These are phyloP conservation scores for Fusarium sp. DNA, from an alignment of 2,329 filamentous ascomycete species.

Conservation along the genomic window DNA sequence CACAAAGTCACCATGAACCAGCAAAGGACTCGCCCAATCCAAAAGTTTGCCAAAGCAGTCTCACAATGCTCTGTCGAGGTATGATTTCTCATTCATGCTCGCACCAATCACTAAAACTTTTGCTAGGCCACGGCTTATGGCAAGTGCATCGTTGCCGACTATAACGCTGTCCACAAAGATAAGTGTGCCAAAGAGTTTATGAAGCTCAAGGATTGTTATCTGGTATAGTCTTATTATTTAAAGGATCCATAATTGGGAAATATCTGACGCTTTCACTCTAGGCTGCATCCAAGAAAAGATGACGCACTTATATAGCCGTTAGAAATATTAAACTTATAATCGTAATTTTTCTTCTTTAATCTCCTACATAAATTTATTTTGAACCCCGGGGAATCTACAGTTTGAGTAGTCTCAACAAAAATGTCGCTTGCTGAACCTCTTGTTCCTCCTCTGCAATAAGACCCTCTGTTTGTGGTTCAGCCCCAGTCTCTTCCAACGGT, in stretches of 20 bases:
- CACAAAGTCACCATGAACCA: conserved; percentile 41
- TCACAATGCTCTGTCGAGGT: conserved; percentile 70
- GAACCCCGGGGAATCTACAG: conserved; percentile 61
- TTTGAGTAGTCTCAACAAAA: conserved; percentile 81
- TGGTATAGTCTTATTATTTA: conserved; percentile 68
- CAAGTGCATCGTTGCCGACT: conserved; percentile 90
- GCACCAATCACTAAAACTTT: conserved; percentile 7
- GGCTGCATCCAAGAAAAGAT: conserved; percentile 48
- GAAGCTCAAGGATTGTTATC: conserved; percentile 85
- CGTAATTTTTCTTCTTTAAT: conserved; percentile 15
- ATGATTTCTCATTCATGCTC: conserved; percentile 22
- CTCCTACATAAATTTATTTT: conserved; percentile 12
- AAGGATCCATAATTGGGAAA: background rate
- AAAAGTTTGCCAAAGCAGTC: conserved; percentile 66
- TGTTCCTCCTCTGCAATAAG: conserved; percentile 87
- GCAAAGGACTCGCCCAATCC: conserved; percentile 60
- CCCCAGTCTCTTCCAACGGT: conserved; percentile 69
- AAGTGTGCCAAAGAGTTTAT: conserved; percentile 91
- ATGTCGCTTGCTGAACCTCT: conserved; percentile 85
- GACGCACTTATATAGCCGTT: conserved; percentile 6
- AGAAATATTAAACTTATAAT: conserved; percentile 21
- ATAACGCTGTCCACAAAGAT: conserved; percentile 89
- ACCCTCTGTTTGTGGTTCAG: conserved; percentile 39
- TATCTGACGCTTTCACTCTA: conserved; percentile 27
- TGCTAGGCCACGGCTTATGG: conserved; percentile 84